Conservation (phyloP, 2,329 filamentous ascomycete genomes). For the Coniochaeta sp. region DNA sequence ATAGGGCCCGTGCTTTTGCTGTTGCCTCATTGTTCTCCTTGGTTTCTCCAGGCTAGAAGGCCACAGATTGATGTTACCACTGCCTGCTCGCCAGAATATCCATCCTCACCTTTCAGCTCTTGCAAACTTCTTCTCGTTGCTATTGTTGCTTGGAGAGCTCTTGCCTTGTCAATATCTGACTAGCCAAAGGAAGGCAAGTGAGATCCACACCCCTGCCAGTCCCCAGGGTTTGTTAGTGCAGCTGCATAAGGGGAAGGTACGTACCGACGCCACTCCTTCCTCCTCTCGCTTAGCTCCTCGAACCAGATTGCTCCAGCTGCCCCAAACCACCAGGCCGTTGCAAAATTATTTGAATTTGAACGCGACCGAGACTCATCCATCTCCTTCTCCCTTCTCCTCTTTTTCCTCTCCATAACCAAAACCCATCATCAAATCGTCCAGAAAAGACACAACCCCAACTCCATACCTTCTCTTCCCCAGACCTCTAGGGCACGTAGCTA, state of each 20-base stretch:
- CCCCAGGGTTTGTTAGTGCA: neutral
- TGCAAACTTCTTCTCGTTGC: no score
- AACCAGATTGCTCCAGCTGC: constrained; percentile 19
- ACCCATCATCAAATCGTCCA: constrained; percentile 27
- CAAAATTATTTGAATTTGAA: constrained; percentile 28
- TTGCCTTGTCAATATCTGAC: neutral
- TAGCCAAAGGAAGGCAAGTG: neutral
- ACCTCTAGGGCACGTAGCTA: constrained; percentile 85
- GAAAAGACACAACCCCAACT: constrained; percentile 30
- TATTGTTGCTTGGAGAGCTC: neutral
- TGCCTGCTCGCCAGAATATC: neutral
- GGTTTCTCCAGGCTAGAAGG: neutral
- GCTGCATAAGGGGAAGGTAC: constrained; percentile 10
- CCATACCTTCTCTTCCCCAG: constrained; percentile 26
- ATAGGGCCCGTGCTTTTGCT: neutral
- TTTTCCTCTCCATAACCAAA: constrained; percentile 21
- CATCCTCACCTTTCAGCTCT: neutral
- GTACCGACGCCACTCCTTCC: constrained; percentile 22
- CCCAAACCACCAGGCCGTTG: constrained; percentile 9
- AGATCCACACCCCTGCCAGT: neutral
- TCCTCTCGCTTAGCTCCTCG: constrained; percentile 24
- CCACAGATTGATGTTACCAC: neutral
- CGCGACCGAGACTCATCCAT: constrained; percentile 16
- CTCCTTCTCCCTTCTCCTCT: constrained; percentile 20
- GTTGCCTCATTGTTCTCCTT: neutral